phyloP scores from a whole-genome alignment of 208 protist genomes.

The Acanthamoeba healyi region DNA sequence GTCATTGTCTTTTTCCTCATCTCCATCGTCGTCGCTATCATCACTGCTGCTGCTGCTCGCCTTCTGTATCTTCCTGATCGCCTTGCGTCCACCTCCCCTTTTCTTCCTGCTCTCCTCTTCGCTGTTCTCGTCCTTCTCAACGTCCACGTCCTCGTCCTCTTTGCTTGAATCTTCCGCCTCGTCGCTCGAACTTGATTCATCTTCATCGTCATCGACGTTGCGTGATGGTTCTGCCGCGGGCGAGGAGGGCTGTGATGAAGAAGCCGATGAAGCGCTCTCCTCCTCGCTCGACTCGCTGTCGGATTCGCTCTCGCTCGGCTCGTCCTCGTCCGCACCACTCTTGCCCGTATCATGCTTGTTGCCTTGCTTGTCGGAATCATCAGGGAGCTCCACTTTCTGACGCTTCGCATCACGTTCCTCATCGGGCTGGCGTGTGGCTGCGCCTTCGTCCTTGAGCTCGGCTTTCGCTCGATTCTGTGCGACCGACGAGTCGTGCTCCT shows the following conservation, averaged over 20 bases:
- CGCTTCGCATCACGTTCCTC: background rate
- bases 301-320: background rate
- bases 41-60: background rate
- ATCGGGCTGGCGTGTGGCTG: background rate
- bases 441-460: background rate
- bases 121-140: background rate
- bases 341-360: background rate
- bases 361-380: background rate
- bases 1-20: background rate
- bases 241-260: background rate
- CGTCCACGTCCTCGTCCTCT: background rate
- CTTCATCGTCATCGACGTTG: background rate
- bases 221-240: background rate
- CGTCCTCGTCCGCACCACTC: too few species aligned
- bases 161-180: background rate
- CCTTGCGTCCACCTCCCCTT: background rate
- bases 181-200: too few species aligned
- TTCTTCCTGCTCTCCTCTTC: background rate
- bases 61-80: background rate
- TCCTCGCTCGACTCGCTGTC: background rate
- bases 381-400: background rate
- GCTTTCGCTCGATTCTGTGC: background rate
- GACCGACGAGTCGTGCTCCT: background rate
- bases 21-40: background rate
- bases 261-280: background rate